Percentiles rank a stretch among this genome's conserved stretches.
Conservation (phyloP, 495 filamentous ascomycete genomes). For the Clohesyomyces aquaticus region DNA sequence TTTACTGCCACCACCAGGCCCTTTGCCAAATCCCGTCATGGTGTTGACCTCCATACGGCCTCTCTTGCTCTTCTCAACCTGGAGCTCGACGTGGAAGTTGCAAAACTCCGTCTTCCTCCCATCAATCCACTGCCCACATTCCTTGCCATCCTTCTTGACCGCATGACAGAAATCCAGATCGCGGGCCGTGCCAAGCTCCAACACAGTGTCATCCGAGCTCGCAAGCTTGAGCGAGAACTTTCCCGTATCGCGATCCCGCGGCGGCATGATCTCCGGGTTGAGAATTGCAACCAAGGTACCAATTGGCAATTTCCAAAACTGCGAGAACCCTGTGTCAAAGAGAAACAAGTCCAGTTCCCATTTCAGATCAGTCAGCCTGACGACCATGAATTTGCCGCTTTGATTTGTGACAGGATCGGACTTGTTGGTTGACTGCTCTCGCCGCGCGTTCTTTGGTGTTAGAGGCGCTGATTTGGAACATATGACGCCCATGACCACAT, state of each 20-base stretch:
- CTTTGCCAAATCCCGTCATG: conserved; percentile 51
- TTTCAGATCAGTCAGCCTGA: conserved; percentile 83
- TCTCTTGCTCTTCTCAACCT: conserved; percentile 69
- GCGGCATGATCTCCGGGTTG: conserved; percentile 91
- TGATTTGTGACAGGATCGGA: conserved; percentile 61
- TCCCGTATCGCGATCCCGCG: conserved; percentile 75
- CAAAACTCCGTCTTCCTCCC: conserved; percentile 85
- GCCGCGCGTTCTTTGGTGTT: conserved; percentile 61
- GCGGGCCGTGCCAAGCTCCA: conserved; percentile 83
- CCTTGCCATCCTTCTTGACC: conserved; percentile 78
- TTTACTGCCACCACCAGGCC: conserved; percentile 21
- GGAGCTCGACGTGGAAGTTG: conserved; percentile 85
- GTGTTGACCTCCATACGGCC: conserved; percentile 81
- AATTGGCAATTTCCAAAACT: conserved; percentile 84
- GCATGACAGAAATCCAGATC: conserved; percentile 90
- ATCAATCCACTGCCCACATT: conserved; percentile 85
- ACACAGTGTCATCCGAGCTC: conserved; percentile 80
- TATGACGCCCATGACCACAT: conserved; percentile 83
- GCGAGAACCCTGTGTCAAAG: conserved; percentile 86
- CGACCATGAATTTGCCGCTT: conserved; percentile 83
- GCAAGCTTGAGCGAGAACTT: conserved; percentile 81
- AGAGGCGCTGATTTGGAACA: conserved; percentile 83
- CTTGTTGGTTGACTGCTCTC: conserved; percentile 52
- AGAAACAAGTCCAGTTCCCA: conserved; percentile 92
- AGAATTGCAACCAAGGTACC: conserved; percentile 90